Evolutionary conservation across 495 filamentous ascomycete species (phyloP).

Genomic region (Astrothelium macrocarpum): DNA sequence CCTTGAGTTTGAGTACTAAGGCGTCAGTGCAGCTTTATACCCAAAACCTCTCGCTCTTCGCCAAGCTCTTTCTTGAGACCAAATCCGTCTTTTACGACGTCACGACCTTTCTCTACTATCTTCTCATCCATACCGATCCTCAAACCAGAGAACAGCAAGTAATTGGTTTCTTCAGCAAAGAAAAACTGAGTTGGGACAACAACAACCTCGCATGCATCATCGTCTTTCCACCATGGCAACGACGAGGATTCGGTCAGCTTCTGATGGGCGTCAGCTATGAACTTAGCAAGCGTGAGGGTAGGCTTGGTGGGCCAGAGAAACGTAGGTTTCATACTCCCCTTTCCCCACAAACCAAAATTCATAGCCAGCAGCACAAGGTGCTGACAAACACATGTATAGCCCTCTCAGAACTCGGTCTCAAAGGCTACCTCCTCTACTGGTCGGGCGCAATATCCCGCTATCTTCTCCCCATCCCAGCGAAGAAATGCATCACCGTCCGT

Average conservation of each 20-base stretch:
- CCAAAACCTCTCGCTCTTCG: constrained; percentile 91
- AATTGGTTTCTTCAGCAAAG: constrained; percentile 94
- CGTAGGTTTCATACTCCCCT: constrained; percentile 30
- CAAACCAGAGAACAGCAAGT: constrained; percentile 42
- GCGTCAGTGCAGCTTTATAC: constrained; percentile 60
- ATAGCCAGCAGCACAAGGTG: not conserved
- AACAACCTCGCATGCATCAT: constrained; percentile 97
- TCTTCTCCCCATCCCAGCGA: constrained; percentile 35
- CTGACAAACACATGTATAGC: constrained; percentile 29
- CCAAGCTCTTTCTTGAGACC: constrained; percentile 95
- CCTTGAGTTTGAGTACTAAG: not conserved
- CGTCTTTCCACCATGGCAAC: constrained; percentile 92
- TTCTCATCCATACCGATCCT: constrained; percentile 58
- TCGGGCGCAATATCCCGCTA: constrained; percentile 65
- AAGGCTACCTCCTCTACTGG: constrained; percentile 78
- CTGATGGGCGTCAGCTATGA: constrained; percentile 92
- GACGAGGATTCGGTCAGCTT: constrained; percentile 74
- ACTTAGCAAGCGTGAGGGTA: constrained; percentile 72
- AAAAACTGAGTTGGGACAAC: constrained; percentile 97
- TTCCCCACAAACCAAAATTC: not conserved
- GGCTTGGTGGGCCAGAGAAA: constrained; percentile 88
- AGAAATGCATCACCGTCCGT: constrained; percentile 43
- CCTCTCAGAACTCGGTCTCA: constrained; percentile 70
- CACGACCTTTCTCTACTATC: constrained; percentile 87
- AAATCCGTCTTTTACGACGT: constrained; percentile 99